phyloP scores from a whole-genome alignment of 1,284 basidiomycete genomes.

The Wolfiporia cocos region DNA sequence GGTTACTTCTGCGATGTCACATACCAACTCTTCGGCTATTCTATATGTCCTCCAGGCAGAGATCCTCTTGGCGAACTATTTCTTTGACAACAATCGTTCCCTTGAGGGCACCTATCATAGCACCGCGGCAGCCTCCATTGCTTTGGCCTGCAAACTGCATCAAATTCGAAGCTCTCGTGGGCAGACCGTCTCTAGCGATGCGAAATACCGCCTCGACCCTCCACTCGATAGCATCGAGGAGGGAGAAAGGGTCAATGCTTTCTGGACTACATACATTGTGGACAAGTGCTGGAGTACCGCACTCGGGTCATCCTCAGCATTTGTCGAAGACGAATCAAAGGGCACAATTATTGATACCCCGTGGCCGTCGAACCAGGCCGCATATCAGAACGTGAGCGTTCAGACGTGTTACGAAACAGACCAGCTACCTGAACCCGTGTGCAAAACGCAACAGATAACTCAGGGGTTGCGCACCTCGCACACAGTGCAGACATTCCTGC shows the following conservation, averaged over 20 bases:
- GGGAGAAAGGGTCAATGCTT: slow-evolving; percentile 39
- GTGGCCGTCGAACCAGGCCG: slow-evolving; percentile 33
- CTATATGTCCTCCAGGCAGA: slow-evolving; percentile 41
- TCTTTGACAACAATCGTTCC: slow-evolving; percentile 32
- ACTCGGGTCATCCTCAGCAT: slow-evolving; percentile 29
- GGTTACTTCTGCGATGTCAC: slow-evolving; percentile 25
- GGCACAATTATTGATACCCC: slow-evolving; percentile 33
- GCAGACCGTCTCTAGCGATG: slow-evolving; percentile 3
- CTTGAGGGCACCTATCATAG: slow-evolving; percentile 39
- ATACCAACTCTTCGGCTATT: slow-evolving; percentile 29
- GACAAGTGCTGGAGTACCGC: slow-evolving; percentile 36
- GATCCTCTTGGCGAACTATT: slow-evolving; percentile 39
- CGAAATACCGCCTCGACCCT: slow-evolving; percentile 22
- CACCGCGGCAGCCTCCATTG: slow-evolving; percentile 35
- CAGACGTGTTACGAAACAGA: neutral
- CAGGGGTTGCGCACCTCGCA: slow-evolving; percentile 16
- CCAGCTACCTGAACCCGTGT: neutral
- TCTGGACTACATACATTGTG: slow-evolving; percentile 39
- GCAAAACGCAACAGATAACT: slow-evolving; percentile 11
- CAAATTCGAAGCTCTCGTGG: slow-evolving; percentile 24
- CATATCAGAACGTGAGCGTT: slow-evolving; percentile 23
- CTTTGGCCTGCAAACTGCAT: slow-evolving; percentile 32
- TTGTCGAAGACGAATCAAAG: slow-evolving; percentile 24
- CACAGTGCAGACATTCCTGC: slow-evolving; percentile 28
- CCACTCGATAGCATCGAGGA: slow-evolving; percentile 33